Evolutionary conservation across 2,329 filamentous ascomycete genomes (phyloP), one percentile per base, ranked within the genome.

Genomic region (Triangularia setosa): DNA sequence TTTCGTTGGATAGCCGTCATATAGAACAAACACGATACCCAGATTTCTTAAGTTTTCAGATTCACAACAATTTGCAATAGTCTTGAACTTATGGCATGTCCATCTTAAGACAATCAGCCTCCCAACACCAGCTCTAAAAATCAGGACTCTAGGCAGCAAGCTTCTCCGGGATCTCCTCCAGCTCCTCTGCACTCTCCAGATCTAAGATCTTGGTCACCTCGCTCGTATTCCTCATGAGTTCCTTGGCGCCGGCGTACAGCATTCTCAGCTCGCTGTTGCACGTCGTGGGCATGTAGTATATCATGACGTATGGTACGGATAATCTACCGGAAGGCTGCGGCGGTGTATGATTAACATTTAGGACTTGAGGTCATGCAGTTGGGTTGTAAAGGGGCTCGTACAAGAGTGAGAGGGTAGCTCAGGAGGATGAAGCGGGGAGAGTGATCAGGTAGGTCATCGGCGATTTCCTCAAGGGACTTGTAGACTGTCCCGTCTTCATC

Each of bases 171-270:
- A 98, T 87, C n/a, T 90, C 88, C 69, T 91, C 87, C 70, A 98
- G 75, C 62, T 97, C 94, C 62, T 96, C 92, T 3, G 85, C 84
- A 21, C 85, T 88, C 70, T 91, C 87, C 58, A 98, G 87, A 77
- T 98, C 94, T 67, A 99, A 86, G 25, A 98, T 89, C 70, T 86
- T 87, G 61, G 90, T 89, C n/a, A 93, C 93, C 79, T 97, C 93
- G 65, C 91, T 91, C 62, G 92, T 96, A 74, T 92, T 96, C 69
- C 93, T 87, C 90, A 98, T 93, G 76, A 98, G 79, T 80, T 99
- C 95, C 79, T 97, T 97, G 53, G 95, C 95, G 44, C 93, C 91
- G 28, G 95, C 95, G 76, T 98, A 99, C 75, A 95, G 81, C 95
- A 98, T 98, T 70, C 92, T 87, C 74, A 90, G 81, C 74, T 93